These are phyloP conservation scores for Dendrobium catenatum DNA, from an alignment of 106 monocot genomes.

Conservation along the genomic window DNA sequence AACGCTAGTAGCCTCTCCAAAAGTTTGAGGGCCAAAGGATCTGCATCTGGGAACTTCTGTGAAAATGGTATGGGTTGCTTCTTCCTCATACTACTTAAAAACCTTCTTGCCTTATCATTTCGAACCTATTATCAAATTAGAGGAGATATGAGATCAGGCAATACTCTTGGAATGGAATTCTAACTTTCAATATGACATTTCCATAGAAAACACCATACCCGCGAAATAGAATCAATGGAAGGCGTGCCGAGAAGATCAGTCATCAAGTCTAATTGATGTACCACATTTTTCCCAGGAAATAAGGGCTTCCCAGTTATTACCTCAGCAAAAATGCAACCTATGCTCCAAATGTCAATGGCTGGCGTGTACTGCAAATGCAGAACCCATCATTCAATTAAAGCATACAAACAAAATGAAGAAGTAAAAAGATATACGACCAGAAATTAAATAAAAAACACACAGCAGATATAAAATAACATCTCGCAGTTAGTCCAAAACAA, in stretches of 20 bases:
- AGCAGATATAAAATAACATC: slow-evolving; percentile 12
- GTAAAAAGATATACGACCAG: not conserved
- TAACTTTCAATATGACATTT: slow-evolving; percentile 5
- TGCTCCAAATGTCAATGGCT: slow-evolving; percentile 96
- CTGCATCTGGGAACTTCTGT: slow-evolving; percentile 82
- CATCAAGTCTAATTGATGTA: slow-evolving; percentile 70
- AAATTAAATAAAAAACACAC: slow-evolving; percentile 7
- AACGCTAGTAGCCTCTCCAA: slow-evolving; percentile 77
- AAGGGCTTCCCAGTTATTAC: slow-evolving; percentile 82
- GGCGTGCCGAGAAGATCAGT: slow-evolving; percentile 89
- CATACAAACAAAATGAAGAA: not conserved
- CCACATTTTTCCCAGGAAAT: slow-evolving; percentile 95
- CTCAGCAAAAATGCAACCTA: slow-evolving; percentile 95
- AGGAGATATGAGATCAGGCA: not conserved
- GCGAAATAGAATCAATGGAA: slow-evolving; percentile 65
- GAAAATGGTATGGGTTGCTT: slow-evolving; percentile 62
- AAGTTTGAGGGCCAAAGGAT: slow-evolving; percentile 73
- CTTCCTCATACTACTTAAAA: slow-evolving; percentile 78
- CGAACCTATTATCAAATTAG: slow-evolving; percentile 37
- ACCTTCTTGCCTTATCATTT: slow-evolving; percentile 88
- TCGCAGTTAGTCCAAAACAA: slow-evolving; percentile 17
- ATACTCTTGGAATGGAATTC: not conserved
- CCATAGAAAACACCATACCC: slow-evolving; percentile 35
- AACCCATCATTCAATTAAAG: not conserved
- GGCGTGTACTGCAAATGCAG: slow-evolving; percentile 73